Conservation (phyloP, 345 rosid species). For the Cardamine occulta region DNA sequence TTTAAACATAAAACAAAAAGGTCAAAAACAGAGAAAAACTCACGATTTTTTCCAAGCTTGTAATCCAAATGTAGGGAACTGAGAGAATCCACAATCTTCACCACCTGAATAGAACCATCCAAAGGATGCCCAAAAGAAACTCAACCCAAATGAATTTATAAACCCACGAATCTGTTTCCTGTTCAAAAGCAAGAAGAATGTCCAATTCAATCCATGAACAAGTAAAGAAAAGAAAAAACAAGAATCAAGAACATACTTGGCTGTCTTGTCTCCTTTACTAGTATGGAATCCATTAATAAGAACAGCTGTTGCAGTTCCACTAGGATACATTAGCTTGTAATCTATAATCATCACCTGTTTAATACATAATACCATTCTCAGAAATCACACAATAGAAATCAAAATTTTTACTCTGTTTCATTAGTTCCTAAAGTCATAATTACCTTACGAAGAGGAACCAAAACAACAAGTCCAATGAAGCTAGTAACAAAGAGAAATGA, state of each 20-base stretch:
- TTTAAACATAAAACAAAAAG: too few species aligned
- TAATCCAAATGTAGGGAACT: constrained; percentile 84
- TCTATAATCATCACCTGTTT: constrained; percentile 87
- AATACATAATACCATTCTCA: not conserved
- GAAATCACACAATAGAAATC: not conserved
- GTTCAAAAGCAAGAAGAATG: not conserved
- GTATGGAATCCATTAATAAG: constrained; percentile 91
- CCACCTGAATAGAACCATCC: constrained; percentile 89
- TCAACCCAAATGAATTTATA: constrained; percentile 61
- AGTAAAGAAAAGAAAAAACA: not conserved
- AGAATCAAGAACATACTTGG: constrained; percentile 55
- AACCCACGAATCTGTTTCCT: constrained; percentile 87
- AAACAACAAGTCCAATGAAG: constrained; percentile 82
- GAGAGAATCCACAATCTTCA: constrained; percentile 67
- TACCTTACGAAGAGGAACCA: constrained; percentile 92
- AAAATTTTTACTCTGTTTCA: constrained; percentile 1
- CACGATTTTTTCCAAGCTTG: constrained; percentile 82
- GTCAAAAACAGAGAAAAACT: constrained; percentile 6
- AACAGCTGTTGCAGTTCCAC: constrained; percentile 94
- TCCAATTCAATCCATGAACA: constrained; percentile 6
- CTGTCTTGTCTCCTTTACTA: constrained; percentile 67
- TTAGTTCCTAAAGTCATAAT: not conserved
- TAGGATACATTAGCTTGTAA: constrained; percentile 78
- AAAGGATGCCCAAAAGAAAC: constrained; percentile 86
- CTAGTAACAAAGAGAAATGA: constrained; percentile 72